Evolutionary conservation across 1,284 basidiomycete species (phyloP), one percentile per base, ranked within the genome.

Genomic region (Ceratobasidium sp.): DNA sequence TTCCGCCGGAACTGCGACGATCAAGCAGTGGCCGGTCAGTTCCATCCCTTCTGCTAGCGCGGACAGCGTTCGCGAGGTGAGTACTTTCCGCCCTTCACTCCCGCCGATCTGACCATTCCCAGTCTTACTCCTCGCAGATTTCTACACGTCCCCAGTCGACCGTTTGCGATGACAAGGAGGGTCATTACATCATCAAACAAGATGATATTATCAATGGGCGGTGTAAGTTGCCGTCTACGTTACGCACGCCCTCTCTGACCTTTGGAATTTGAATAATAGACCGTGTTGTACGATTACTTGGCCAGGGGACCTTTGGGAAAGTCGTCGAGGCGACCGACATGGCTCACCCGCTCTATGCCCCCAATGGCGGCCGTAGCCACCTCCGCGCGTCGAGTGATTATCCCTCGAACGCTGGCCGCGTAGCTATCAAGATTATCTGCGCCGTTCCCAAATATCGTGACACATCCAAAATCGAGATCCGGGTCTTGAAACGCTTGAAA

Each of bases 301-400:
- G 98, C 20, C 98, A 99, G 86, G 98, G 98, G 6, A 99, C 98
- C 7, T 99, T 99, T 83, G 98, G 98, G 81, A 99, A 99, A 85
- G 98, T 99, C 41, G 97, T 99, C 75, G 96, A 98, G 84, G 96
- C 96, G 48, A 86, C 94, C 82, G 96, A 98, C 86, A 90, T 91
- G 50, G 92, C 89, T 75, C 91, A 92, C 81, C 67, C 74, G 66
- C 71, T 60, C 54, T 76, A 76, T 33, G 57, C 73, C 18, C 33
- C 50, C 7, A 81, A 84, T 41, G 73, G 73, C 2, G 46, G 46
- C 35, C 73, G 73, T 20, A 54, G 64, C 64, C 65, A 68, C 54
- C 16, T 77, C 7, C 74, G 74, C 35, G 41, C 64, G 7, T 67
- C 54, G 38, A 77, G 38, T 23, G 74, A 77, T 27, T 77, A 67